phyloP scores from a whole-genome alignment of 2,329 filamentous ascomycete genomes.

The Cercospora sp. region DNA sequence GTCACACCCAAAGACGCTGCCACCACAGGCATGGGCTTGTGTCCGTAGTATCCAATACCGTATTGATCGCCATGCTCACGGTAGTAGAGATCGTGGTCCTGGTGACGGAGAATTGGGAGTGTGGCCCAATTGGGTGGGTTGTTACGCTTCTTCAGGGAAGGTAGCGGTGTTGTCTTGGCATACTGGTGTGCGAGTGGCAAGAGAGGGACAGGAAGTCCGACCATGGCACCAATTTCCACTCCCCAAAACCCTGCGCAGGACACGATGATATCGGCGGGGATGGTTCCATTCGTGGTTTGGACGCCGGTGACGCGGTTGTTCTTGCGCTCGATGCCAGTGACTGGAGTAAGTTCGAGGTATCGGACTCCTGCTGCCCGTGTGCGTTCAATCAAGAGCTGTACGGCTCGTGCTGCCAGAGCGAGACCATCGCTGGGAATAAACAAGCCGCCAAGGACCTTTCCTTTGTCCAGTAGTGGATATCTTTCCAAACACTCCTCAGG shows the following conservation, averaged over 20 bases:
- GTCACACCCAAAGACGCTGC: slow-evolving; percentile 57
- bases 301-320: slow-evolving; percentile 59
- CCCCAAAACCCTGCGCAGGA: slow-evolving; percentile 68
- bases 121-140: slow-evolving; percentile 51
- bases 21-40: slow-evolving; percentile 61
- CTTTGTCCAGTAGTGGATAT: slow-evolving; percentile 56
- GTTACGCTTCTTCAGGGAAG: slow-evolving; percentile 46
- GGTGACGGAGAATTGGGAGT: slow-evolving; percentile 61
- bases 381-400: slow-evolving; percentile 60
- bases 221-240: slow-evolving; percentile 64
- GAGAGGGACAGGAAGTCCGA: slow-evolving; percentile 58
- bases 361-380: slow-evolving; percentile 59
- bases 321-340: slow-evolving; percentile 57
- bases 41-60: slow-evolving; percentile 65
- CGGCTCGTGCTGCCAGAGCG: slow-evolving; percentile 61
- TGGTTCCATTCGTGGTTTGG: slow-evolving; percentile 48
- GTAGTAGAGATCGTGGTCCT: slow-evolving; percentile 65
- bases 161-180: slow-evolving; percentile 59
- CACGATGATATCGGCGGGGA: slow-evolving; percentile 61
- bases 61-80: slow-evolving; percentile 63
- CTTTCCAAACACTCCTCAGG: slow-evolving; percentile 54
- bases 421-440: slow-evolving; percentile 63
- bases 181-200: slow-evolving; percentile 65
- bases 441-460: slow-evolving; percentile 56
- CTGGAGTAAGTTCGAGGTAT: slow-evolving; percentile 58